Conservation (phyloP, 371 early-diverging fungal genomes). For the Lichtheimia ornata region DNA sequence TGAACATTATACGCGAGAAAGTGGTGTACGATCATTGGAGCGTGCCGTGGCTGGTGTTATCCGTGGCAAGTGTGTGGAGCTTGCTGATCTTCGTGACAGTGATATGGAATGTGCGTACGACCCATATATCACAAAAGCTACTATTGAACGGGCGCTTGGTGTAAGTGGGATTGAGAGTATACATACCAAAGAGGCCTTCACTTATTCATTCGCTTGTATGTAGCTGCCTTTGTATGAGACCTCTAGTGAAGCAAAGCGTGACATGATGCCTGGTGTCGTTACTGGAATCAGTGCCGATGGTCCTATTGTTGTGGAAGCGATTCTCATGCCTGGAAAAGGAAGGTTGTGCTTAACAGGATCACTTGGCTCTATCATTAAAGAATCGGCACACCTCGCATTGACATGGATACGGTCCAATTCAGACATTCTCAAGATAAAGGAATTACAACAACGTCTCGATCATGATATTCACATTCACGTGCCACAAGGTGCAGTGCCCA, state of each 20-base stretch:
- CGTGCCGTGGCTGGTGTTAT: conserved; percentile 77
- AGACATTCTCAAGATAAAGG: too few species aligned
- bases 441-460: too few species aligned
- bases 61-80: conserved; percentile 74
- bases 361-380: conserved; percentile 85
- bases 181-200: conserved; percentile 15
- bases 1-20: conserved; percentile 82
- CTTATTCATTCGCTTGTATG: conserved; percentile 39
- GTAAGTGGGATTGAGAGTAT: conserved; percentile 24
- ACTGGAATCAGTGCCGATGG: conserved; percentile 74
- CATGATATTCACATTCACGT: conserved; percentile 87
- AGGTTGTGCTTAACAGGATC: conserved; percentile 68
- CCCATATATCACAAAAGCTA: conserved; percentile 29
- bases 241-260: conserved; percentile 22
- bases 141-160: conserved; percentile 70
- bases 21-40: conserved; percentile 83
- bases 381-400: conserved; percentile 78
- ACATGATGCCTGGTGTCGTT: conserved; percentile 50
- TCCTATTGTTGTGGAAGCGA: conserved; percentile 80
- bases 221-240: conserved; percentile 80
- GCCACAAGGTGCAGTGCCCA: conserved; percentile 69
- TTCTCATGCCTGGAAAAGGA: conserved; percentile 75
- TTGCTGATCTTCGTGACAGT: conserved; percentile 42
- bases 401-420: conserved; percentile 71
- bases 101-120: conserved; percentile 22